These are phyloP conservation scores for Crepidotus variabilis DNA, from an alignment of 768 basidiomycete genomes.

Conservation along the genomic window DNA sequence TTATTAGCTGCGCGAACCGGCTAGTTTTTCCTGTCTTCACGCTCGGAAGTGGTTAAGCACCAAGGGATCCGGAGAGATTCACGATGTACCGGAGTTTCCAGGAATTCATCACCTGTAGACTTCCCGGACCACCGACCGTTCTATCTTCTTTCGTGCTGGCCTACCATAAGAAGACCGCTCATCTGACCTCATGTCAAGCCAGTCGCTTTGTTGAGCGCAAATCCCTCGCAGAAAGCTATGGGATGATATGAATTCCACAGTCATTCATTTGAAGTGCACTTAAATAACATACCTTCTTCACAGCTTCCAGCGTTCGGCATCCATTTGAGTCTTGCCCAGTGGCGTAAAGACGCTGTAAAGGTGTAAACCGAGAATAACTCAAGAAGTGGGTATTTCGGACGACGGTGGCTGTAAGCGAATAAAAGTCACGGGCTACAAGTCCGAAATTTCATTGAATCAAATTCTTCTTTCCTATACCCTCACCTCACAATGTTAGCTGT, in stretches of 20 bases:
- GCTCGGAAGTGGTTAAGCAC: too few relatives aligned
- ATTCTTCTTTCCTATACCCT: constrained; percentile 2
- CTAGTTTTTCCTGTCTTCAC: too few relatives aligned
- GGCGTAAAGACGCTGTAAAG: neutral
- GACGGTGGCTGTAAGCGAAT: neutral
- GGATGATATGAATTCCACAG: neutral
- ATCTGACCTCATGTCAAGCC: neutral
- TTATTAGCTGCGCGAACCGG: neutral
- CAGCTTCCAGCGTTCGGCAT: neutral
- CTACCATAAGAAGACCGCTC: too few relatives aligned
- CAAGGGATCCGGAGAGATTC: too few relatives aligned
- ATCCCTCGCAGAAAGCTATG: neutral
- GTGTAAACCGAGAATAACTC: neutral
- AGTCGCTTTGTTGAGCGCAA: too few relatives aligned
- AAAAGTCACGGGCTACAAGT: neutral
- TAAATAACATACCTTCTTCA: neutral
- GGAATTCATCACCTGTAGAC: too few relatives aligned
- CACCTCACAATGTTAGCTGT: constrained; percentile 31
- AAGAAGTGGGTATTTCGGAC: neutral
- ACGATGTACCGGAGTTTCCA: too few relatives aligned
- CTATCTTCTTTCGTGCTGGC: too few relatives aligned
- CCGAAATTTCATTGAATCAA: neutral
- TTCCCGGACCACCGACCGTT: too few relatives aligned
- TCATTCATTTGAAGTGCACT: neutral
- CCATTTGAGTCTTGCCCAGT: too few relatives aligned